A percentile compares a stretch with the other conserved stretches of the same genome.
Evolutionary conservation across 805 yeast genomes (phyloP).

Genomic region (Suhomyces pyralidae): DNA sequence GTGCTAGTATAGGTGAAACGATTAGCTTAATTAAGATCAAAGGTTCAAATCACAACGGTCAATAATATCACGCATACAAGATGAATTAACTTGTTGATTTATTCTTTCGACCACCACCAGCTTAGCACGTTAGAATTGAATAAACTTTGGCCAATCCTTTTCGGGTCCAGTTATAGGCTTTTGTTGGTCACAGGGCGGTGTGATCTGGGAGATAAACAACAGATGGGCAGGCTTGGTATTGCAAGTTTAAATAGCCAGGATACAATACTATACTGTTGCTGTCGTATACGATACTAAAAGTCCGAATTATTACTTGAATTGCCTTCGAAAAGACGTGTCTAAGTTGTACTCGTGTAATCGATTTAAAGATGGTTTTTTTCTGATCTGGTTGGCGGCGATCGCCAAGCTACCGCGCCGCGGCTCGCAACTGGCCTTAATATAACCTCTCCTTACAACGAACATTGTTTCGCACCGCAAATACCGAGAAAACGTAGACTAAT

Average conservation of each 20-base stretch:
- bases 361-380: neutral
- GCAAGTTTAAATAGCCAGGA: neutral
- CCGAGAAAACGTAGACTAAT: neutral
- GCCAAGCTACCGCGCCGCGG: neutral
- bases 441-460: neutral
- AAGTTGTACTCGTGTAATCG: neutral
- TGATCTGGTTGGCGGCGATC: neutral
- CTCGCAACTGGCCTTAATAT: neutral
- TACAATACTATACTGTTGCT: neutral
- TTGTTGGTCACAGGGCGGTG: neutral
- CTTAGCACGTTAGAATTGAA: neutral
- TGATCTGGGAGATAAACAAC: neutral
- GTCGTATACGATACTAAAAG: neutral
- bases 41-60: neutral
- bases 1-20: neutral
- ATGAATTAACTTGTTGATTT: neutral
- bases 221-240: neutral
- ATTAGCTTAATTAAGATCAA: neutral
- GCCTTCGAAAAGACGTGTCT: neutral
- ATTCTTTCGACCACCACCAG: neutral
- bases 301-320: neutral
- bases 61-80: neutral
- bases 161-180: neutral
- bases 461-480: neutral
- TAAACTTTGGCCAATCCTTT: neutral